Percentiles rank a stretch among this genome's conserved stretches.
Conservation (phyloP, 768 basidiomycete genomes). For the Tulasnella sp. region DNA sequence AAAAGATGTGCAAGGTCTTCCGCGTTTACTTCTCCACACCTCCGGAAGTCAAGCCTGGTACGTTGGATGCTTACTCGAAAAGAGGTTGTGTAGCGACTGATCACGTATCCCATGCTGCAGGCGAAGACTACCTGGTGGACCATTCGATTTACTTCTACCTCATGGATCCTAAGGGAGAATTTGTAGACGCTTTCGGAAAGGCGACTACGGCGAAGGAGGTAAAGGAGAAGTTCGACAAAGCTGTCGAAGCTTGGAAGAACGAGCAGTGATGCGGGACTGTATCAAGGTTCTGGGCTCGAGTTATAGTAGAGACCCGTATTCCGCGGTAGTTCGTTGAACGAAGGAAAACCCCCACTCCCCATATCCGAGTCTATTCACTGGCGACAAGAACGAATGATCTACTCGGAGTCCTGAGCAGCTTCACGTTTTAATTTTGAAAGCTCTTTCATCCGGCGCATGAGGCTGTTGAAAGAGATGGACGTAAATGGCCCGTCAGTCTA, state of each 20-base stretch:
- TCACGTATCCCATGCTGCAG: conserved; percentile 26
- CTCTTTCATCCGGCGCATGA: conserved; percentile 79
- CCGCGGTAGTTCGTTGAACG: not conserved
- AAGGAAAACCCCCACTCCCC: not conserved
- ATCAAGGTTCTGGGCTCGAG: not conserved
- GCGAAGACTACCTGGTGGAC: conserved; percentile 95
- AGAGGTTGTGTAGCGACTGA: not conserved
- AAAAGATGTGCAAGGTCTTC: conserved; percentile 86
- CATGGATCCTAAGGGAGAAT: conserved; percentile 90
- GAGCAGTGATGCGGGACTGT: not conserved
- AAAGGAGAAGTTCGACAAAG: conserved; percentile 26
- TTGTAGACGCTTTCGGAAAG: conserved; percentile 96
- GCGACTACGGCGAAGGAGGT: conserved; percentile 58
- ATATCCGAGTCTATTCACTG: not conserved
- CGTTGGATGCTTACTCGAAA: not conserved
- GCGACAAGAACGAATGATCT: not conserved
- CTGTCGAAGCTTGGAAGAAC: conserved; percentile 28
- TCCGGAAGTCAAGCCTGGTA: conserved; percentile 46
- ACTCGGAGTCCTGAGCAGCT: conserved; percentile 19
- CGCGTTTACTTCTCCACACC: conserved; percentile 98
- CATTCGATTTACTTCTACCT: conserved; percentile 96
- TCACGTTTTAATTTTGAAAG: conserved; percentile 58
- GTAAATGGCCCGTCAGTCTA: not conserved
- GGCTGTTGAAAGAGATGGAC: conserved; percentile 34
- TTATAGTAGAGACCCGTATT: not conserved